These are phyloP conservation scores for Leccinum fibrillosum DNA, from an alignment of 768 basidiomycete species.

Conservation along the genomic window DNA sequence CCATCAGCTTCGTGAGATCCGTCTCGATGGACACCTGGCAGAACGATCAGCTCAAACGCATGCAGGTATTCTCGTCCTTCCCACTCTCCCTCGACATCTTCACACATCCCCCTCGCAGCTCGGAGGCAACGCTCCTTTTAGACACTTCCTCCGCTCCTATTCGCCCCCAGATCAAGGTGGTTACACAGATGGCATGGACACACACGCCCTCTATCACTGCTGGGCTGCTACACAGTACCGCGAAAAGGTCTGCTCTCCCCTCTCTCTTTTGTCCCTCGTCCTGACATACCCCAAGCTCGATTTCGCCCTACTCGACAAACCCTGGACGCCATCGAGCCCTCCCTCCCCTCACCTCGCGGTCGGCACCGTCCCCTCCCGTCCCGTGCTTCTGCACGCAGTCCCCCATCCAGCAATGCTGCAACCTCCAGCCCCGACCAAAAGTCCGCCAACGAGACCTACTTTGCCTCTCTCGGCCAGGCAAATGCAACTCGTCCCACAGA, in stretches of 20 bases:
- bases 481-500: constrained; percentile 77
- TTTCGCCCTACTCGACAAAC: constrained; percentile 65
- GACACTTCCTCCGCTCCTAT: constrained; percentile 73
- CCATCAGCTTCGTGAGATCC: constrained; percentile 78
- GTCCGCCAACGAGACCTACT: constrained; percentile 82
- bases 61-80: constrained; percentile 64
- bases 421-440: constrained; percentile 57
- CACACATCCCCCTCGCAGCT: constrained; percentile 43
- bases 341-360: constrained; percentile 44
- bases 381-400: constrained; percentile 61
- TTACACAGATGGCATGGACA: constrained; percentile 55
- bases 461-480: constrained; percentile 75
- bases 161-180: constrained; percentile 64
- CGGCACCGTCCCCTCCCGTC: constrained; percentile 47
- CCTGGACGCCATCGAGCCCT: constrained; percentile 77
- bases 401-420: constrained; percentile 48
- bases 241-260: constrained; percentile 65
- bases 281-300: constrained; percentile 59
- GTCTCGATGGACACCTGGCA: constrained; percentile 98
- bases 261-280: background rate
- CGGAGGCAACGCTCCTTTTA: constrained; percentile 86
- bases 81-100: background rate
- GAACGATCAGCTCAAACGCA: constrained; percentile 79
- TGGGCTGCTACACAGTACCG: constrained; percentile 96
- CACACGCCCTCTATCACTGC: constrained; percentile 82